Evolutionary conservation across 176 grass and related monocot species (phyloP), one percentile per base, ranked within the genome.

Genomic region (Oryza rufipogon): DNA sequence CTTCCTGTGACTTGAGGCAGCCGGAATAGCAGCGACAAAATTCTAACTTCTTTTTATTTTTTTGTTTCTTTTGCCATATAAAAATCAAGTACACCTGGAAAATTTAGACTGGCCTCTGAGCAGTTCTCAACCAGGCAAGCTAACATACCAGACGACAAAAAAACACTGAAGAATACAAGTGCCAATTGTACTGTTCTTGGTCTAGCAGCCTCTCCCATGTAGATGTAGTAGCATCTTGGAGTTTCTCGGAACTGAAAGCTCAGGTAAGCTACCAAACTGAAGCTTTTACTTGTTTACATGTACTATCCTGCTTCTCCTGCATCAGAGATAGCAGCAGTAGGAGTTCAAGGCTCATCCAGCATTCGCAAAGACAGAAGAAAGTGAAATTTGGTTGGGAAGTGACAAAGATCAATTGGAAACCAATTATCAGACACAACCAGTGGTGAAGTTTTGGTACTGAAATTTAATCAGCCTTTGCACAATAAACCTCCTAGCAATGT

Each of bases 51-150:
- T 23, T 23, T 23, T 23, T 23, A 23, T 23, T 76, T 80, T 81
- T 80, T 58, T 58, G 60, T 78, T 81, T 68, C 74, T 75, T 63
- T 69, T 69, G 36, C 36, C 17, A 47, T 76, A 49, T 76, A 51
- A 69, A 69, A 77, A 84, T 20, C 36, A 69, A 46, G 1, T 60
- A 74, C 15, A 67, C 9, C 64, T 61, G 78, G 48, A 33, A 33
- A 45, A 68, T 60, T 36, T 34, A 32, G 76, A 34, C 6, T 1
- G 5, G 26, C 38, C 38, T 63, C 13, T 44, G 26, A 11, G 69
- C 58, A 46, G 48, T 68, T 69, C 34, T 25, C 36, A 67, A 20
- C 26, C 25, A 33, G 10, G 25, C 71, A 81, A 34, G 71, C 72
- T 58, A 68, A 68, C 45, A 0, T 26, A 19, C 44, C 46, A 74